Conservation (phyloP, 2,329 filamentous ascomycete genomes). For the Talaromyces sp. region DNA sequence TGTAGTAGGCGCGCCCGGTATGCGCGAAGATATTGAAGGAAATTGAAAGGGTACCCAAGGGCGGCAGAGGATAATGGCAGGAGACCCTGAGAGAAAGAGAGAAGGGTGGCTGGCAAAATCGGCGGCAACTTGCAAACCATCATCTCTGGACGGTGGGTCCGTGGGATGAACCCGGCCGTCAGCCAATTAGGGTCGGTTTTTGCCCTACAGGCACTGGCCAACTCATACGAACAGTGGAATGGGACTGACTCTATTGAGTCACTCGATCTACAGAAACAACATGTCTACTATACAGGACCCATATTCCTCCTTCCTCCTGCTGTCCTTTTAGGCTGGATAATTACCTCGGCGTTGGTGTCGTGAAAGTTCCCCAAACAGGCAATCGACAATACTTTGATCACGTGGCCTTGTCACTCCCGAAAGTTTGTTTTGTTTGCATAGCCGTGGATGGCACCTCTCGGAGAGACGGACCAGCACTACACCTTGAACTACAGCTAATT, state of each 20-base stretch:
- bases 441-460: neutral
- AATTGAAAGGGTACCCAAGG: neutral
- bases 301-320: neutral
- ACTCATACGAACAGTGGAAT: neutral
- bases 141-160: slow-evolving; percentile 1
- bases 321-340: neutral
- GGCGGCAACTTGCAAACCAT: neutral
- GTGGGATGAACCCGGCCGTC: neutral
- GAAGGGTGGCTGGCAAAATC: slow-evolving; percentile 9
- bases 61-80: neutral
- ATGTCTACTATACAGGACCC: neutral
- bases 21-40: neutral
- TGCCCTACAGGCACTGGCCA: neutral
- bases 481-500: neutral
- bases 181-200: neutral
- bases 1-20: neutral
- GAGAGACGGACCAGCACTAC: neutral
- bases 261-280: neutral
- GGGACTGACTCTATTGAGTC: neutral
- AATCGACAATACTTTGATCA: neutral
- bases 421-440: neutral
- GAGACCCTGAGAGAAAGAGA: slow-evolving; percentile 4
- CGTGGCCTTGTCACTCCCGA: neutral
- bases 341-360: neutral
- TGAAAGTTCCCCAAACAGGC: neutral